A percentile compares a stretch with the other conserved stretches of the same genome.
phyloP scores from a whole-genome alignment of 2,329 filamentous ascomycete species.

The Ampelomyces quisqualis region DNA sequence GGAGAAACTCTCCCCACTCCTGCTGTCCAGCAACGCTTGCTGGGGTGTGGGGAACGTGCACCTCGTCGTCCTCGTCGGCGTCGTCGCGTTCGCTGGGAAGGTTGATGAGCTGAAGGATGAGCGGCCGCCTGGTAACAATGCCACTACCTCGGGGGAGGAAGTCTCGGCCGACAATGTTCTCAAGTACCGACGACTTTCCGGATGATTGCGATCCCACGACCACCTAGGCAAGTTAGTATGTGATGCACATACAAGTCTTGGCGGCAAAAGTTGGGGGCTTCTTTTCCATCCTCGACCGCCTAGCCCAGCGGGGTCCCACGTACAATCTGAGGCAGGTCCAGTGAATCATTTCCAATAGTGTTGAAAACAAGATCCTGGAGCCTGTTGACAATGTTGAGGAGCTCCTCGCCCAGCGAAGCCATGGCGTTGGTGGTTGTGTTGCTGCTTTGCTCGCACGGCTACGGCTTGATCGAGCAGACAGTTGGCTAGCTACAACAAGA shows the following conservation, averaged over 20 bases:
- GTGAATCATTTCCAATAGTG: constrained; percentile 97
- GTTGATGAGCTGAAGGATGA: constrained; percentile 98
- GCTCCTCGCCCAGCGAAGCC: constrained; percentile 93
- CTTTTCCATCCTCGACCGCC: constrained; percentile 12
- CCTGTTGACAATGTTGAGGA: constrained; percentile 95
- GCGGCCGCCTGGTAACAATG: constrained; percentile 89
- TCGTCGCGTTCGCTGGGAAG: constrained; percentile 74
- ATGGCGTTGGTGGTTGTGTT: constrained; percentile 53
- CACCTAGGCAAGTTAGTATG: constrained; percentile 61
- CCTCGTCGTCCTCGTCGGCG: constrained; percentile 63
- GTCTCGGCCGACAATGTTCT: constrained; percentile 97
- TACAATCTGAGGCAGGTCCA: constrained; percentile 98
- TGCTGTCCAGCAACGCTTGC: constrained; percentile 67
- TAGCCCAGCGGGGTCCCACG: constrained; percentile 57
- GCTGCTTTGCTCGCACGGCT: constrained; percentile 23
- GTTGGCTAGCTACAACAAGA: constrained; percentile 16
- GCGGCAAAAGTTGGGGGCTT: too few species aligned
- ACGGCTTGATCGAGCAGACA: constrained; percentile 26
- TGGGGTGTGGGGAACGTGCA: constrained; percentile 72
- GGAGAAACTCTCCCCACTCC: constrained; percentile 95
- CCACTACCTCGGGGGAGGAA: constrained; percentile 95
- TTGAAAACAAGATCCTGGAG: constrained; percentile 99
- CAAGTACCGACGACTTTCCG: constrained; percentile 95
- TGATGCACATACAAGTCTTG: too few species aligned
- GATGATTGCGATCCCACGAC: constrained; percentile 98